Evolutionary conservation across 768 basidiomycete genomes (phyloP).

Genomic region (Amyloporia xantha): DNA sequence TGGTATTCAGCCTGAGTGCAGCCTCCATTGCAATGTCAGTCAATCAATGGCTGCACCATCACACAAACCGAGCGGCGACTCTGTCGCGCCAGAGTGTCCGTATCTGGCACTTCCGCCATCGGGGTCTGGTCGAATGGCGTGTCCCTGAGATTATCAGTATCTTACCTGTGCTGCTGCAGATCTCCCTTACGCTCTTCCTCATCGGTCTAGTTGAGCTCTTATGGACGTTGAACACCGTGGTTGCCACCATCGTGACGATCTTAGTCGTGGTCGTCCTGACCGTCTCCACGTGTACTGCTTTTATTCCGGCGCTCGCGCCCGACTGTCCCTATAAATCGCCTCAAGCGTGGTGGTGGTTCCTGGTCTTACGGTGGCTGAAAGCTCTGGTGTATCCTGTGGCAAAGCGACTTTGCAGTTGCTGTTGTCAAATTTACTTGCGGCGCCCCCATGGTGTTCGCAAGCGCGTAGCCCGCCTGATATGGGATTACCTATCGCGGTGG

Average conservation of each 20-base stretch:
- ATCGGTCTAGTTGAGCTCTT: conserved; percentile 17
- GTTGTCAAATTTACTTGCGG: background rate
- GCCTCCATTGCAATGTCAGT: conserved; percentile 21
- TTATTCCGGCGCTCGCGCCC: conserved; percentile 6
- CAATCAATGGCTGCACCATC: conserved; percentile 22
- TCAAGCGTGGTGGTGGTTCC: conserved; percentile 9
- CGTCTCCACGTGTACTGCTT: background rate
- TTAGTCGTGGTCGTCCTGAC: conserved; percentile 2
- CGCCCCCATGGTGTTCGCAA: no score
- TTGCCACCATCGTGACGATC: conserved; percentile 9
- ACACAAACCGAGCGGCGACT: conserved; percentile 13
- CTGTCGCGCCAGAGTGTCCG: conserved; percentile 14
- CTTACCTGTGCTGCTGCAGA: no score
- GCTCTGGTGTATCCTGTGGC: background rate
- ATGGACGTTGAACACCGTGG: conserved; percentile 12
- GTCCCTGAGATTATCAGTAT: conserved; percentile 6
- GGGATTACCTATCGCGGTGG: background rate
- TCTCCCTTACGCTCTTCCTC: conserved; percentile 17
- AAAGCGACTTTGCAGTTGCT: background rate
- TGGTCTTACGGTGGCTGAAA: background rate
- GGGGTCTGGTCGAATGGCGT: conserved; percentile 17
- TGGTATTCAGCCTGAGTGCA: conserved; percentile 19
- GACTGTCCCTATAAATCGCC: conserved; percentile 15
- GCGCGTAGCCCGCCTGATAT: no score
- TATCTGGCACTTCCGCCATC: conserved; percentile 21